Conservation (phyloP, 441 rosid species). For the Adansonia grandidieri region DNA sequence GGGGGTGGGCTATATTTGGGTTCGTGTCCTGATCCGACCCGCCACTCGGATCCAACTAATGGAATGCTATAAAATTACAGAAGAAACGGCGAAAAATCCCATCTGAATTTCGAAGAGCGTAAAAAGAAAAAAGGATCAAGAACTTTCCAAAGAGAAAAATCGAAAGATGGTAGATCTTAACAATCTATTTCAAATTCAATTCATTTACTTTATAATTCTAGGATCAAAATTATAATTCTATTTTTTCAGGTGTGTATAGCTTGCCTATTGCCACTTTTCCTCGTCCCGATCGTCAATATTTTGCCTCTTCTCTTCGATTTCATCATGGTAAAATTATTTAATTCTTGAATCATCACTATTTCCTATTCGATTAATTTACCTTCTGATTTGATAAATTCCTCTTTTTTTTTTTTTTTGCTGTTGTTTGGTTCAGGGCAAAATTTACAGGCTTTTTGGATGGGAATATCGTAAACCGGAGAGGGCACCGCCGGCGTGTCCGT, state of each 20-base stretch:
- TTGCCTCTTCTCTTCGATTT: slow-evolving; percentile 67
- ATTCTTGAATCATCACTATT: background rate
- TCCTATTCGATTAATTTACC: slow-evolving; percentile 1
- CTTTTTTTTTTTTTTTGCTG: background rate
- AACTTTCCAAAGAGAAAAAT: background rate
- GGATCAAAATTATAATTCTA: background rate
- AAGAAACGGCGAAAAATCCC: background rate
- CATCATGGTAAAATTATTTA: slow-evolving; percentile 50
- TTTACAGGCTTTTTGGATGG: slow-evolving; percentile 84
- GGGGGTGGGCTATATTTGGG: too few relatives aligned
- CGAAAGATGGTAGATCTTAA: slow-evolving; percentile 22
- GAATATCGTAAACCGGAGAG: slow-evolving; percentile 88
- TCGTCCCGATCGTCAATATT: slow-evolving; percentile 77
- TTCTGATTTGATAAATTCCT: background rate
- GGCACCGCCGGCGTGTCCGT: slow-evolving; percentile 85
- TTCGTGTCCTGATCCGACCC: background rate
- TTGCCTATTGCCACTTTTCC: slow-evolving; percentile 86
- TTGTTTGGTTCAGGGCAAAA: slow-evolving; percentile 45
- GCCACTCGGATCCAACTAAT: background rate
- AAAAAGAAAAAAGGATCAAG: too few relatives aligned
- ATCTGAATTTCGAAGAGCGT: slow-evolving; percentile 11
- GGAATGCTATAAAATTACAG: background rate
- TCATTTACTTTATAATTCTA: too few relatives aligned
- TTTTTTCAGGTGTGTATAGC: slow-evolving; percentile 70
- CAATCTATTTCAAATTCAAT: background rate